Evolutionary conservation across 108 stramenopile species (phyloP), one percentile per base, ranked within the genome.

Genomic region (Nannochloropsis salina): DNA sequence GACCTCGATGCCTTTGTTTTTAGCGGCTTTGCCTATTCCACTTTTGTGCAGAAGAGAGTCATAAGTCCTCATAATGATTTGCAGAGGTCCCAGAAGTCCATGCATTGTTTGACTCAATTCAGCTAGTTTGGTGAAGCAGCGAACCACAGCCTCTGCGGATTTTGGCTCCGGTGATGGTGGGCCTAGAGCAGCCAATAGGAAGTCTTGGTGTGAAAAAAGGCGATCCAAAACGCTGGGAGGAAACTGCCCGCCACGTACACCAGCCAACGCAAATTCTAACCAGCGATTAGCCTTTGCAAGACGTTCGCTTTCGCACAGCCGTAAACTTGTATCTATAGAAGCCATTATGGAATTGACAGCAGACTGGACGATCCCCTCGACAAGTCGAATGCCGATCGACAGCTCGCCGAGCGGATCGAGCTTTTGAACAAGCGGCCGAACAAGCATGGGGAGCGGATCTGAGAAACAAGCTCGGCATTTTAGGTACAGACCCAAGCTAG

Each of bases 331-430:
- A n/a, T 74, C 61, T n/a, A 74, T 2, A 15, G 61, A 74, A n/a
- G 61, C 61, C 61, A 74, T n/a, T n/a, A 74, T 74, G n/a, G 61
- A 74, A 2, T 74, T 74, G 61, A 74, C 61, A 74, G 61, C 61
- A 4, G 61, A 74, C 61, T 74, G 61, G 61, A 74, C 61, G n/a
- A 74, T n/a, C 3, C 61, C 61, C n/a, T 74, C 61, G 20, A 74
- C 61, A n/a, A 74, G 61, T 15, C 61, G 61, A 74, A 74, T 74
- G n/a, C 61, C 61, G n/a, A 74, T 74, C 61, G 61, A 74, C 15
- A 74, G 61, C 61, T 74, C 61, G 61, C 61, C 61, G 20, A 74
- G 15, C 4, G 61, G 61, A n/a, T 74, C 61, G 6, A 74, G 61
- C 61, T 74, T 15, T 4, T 74, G 61, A 6, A 74, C 2, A n/a